phyloP scores from a whole-genome alignment of 805 yeast species.

The Myxozyma neotropica region DNA sequence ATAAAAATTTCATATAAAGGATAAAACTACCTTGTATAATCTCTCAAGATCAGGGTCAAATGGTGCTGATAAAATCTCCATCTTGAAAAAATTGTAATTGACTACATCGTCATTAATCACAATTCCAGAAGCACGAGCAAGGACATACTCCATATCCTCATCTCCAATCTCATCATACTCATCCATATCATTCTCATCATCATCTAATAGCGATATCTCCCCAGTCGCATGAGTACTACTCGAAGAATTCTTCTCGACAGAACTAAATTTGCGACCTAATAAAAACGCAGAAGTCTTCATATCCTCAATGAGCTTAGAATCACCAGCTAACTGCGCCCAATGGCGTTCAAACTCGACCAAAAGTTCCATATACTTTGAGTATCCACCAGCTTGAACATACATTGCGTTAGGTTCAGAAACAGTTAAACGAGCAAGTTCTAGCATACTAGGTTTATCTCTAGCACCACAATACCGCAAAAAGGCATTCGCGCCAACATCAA shows the following conservation, averaged over 20 bases:
- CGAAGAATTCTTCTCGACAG: constrained; percentile 34
- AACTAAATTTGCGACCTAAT: constrained; percentile 37
- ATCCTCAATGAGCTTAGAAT: constrained; percentile 30
- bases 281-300: constrained; percentile 40
- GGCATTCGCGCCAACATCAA: constrained; percentile 37
- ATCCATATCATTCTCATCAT: constrained; percentile 15
- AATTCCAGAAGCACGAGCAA: constrained; percentile 39
- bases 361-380: constrained; percentile 36
- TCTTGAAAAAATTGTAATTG: constrained; percentile 43
- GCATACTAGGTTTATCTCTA: constrained; percentile 40
- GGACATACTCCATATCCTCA: constrained; percentile 28
- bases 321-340: constrained; percentile 33
- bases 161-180: constrained; percentile 22
- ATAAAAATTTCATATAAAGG: neutral
- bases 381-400: constrained; percentile 36
- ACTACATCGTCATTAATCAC: constrained; percentile 46
- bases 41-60: constrained; percentile 41
- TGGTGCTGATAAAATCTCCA: constrained; percentile 42
- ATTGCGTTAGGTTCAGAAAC: constrained; percentile 37
- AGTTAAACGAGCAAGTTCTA: constrained; percentile 39
- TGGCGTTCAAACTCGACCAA: constrained; percentile 33
- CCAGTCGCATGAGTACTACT: neutral
- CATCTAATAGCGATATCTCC: constrained; percentile 22
- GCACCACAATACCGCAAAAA: constrained; percentile 43
- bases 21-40: constrained; percentile 35